These are phyloP conservation scores for Penicillium sp. DNA, from an alignment of 2,329 filamentous ascomycete genomes.

Conservation along the genomic window DNA sequence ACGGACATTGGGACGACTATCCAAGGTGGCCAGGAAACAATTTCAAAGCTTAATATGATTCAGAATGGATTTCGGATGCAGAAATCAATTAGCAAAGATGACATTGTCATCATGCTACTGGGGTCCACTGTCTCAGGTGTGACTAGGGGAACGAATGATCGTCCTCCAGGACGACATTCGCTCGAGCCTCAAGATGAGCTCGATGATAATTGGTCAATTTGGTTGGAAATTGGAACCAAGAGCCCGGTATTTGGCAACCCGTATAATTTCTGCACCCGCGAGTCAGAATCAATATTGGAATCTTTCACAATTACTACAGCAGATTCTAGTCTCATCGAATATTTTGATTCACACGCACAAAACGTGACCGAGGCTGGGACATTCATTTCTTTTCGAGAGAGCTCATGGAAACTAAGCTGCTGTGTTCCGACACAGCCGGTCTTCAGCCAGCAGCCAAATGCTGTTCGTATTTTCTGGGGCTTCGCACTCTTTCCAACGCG, in stretches of 20 bases:
- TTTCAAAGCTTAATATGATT: background rate
- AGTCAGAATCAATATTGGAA: constrained; percentile 43
- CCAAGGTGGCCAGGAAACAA: background rate
- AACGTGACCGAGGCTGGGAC: constrained; percentile 39
- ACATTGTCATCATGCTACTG: constrained; percentile 17
- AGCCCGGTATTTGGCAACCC: constrained; percentile 44
- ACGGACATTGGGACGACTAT: constrained; percentile 7
- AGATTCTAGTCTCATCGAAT: constrained; percentile 34
- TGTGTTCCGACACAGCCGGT: constrained; percentile 49
- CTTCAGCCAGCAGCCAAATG: constrained; percentile 42
- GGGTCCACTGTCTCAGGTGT: constrained; percentile 21
- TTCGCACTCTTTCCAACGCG: constrained; percentile 45
- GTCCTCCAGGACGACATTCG: background rate
- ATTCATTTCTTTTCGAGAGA: constrained; percentile 45
- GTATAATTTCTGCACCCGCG: constrained; percentile 46
- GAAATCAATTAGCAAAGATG: background rate
- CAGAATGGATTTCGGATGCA: constrained; percentile 3
- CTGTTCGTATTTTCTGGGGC: constrained; percentile 46
- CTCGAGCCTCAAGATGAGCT: constrained; percentile 29
- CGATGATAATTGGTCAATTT: constrained; percentile 48
- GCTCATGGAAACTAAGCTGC: constrained; percentile 47
- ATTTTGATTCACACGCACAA: constrained; percentile 32
- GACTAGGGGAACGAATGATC: constrained; percentile 12
- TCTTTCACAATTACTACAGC: constrained; percentile 49
- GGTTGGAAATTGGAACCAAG: constrained; percentile 45